Conservation (phyloP, 768 basidiomycete genomes). For the Russula lepida region DNA sequence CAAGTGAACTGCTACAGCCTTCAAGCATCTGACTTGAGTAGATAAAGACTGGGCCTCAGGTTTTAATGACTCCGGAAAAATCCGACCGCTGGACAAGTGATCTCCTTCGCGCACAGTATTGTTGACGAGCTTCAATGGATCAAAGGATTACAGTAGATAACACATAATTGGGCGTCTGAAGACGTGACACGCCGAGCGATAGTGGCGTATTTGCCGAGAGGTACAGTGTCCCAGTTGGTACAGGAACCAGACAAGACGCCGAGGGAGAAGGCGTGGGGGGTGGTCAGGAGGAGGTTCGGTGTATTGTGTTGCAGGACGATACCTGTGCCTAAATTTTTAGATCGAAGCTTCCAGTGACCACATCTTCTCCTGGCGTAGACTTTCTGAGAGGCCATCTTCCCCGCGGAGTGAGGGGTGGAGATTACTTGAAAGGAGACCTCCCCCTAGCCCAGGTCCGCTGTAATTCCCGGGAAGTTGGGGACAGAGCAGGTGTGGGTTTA, state of each 20-base stretch:
- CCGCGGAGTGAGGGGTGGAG: background rate
- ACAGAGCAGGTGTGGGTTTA: background rate
- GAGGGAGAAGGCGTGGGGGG: background rate
- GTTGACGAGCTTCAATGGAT: background rate
- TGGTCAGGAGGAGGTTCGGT: background rate
- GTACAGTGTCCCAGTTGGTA: background rate
- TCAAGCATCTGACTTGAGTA: background rate
- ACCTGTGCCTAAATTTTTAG: background rate
- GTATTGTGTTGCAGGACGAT: background rate
- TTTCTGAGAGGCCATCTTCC: background rate
- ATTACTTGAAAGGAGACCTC: background rate
- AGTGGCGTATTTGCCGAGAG: background rate
- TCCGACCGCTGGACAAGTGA: background rate
- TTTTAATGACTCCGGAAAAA: too few species aligned
- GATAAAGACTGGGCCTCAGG: background rate
- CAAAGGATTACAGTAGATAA: background rate
- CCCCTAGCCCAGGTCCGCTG: background rate
- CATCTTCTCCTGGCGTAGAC: background rate
- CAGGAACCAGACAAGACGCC: background rate
- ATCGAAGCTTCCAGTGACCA: background rate
- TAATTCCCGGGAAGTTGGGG: background rate
- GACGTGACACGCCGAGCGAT: background rate
- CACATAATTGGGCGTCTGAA: background rate
- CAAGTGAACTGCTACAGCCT: background rate
- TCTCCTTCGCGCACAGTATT: background rate